Base-by-base conservation (phyloP, 768 basidiomycete genomes). In the Coprinopsis strossmayeri region DNA sequence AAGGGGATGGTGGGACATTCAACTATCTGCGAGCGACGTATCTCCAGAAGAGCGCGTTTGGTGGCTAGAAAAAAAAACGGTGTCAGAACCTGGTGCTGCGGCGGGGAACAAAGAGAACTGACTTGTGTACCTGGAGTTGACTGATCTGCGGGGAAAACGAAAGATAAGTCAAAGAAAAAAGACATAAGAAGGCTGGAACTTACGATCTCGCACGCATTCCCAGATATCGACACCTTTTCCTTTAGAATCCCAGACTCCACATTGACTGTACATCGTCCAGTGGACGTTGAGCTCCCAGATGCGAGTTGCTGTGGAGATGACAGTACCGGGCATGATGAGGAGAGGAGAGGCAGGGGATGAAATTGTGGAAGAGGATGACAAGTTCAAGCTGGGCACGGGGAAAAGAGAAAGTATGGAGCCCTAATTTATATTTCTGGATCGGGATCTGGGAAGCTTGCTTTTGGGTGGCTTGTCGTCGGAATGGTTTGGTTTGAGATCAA, bases 181-280 rank as follows among this genome's bases (percentile, higher is more conserved):
- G n/a, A 35, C 47, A 26, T 48, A 32, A 23, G 45, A 53, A 25
- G 17, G 23, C 9, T 25, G 30, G 45, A 5, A 75, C 82, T 65
- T 64, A 87, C 85, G 85, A 56, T 78, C 75, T 63, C 70, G 65
- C 46, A 86, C 68, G 60, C 85, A 87, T 57, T 87, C 84, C 84
- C 84, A 87, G 47, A 87, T 75, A 48, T 85, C 82, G 34, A 87
- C 85, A 23, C 81, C 78, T 34, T 78, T 76, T 45, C 77, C 72
- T 63, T 73, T 76, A 20, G 76, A 65, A 64, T 87, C 81, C 84
- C 84, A 87, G 12, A 82, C 72, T 47, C 79, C 79, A 61, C 85
- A 87, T 59, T 87, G 85, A 51, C 78, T 77, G 61, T 77, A 73
- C 37, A 80, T 54, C 20, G 71, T 56, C 84, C 84, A 87, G 62